phyloP scores from a whole-genome alignment of 768 basidiomycete species.

The Psilocybe sp. region DNA sequence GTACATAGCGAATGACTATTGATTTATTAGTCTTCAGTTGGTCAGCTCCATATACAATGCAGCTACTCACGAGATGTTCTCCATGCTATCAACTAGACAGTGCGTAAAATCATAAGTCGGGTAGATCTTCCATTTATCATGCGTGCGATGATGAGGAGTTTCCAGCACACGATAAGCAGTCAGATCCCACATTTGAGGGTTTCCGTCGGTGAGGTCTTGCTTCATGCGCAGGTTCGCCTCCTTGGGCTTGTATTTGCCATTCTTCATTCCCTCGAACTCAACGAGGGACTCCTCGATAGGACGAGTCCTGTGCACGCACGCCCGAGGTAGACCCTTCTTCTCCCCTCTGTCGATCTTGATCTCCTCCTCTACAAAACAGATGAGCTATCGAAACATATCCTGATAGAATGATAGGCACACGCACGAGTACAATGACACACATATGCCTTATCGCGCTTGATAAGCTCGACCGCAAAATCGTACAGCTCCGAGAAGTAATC shows the following conservation, averaged over 20 bases:
- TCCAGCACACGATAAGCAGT: slow-evolving; percentile 93
- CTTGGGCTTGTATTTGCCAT: slow-evolving; percentile 86
- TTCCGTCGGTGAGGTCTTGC: slow-evolving; percentile 87
- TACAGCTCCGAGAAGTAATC: slow-evolving; percentile 92
- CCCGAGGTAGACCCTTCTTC: slow-evolving; percentile 73
- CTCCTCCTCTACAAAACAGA: slow-evolving; percentile 69
- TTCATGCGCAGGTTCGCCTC: slow-evolving; percentile 97
- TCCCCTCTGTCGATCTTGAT: slow-evolving; percentile 88
- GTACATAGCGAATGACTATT: slow-evolving; percentile 94
- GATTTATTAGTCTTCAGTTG: not conserved
- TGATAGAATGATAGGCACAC: slow-evolving; percentile 25
- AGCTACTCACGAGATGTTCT: slow-evolving; percentile 92
- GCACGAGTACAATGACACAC: slow-evolving; percentile 93
- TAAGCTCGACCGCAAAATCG: slow-evolving; percentile 83
- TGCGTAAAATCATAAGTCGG: slow-evolving; percentile 99
- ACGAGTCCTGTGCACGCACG: slow-evolving; percentile 84
- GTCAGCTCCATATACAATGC: not conserved
- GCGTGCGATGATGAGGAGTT: slow-evolving; percentile 90
- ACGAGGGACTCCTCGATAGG: slow-evolving; percentile 83
- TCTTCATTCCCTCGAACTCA: slow-evolving; percentile 92
- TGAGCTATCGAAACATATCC: not conserved
- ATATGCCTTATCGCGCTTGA: slow-evolving; percentile 89
- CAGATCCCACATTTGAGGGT: slow-evolving; percentile 99
- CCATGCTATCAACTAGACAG: slow-evolving; percentile 96
- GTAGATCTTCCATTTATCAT: slow-evolving; percentile 93